A percentile compares a stretch with the other conserved stretches of the same genome.
These are phyloP conservation scores for Dactylella cylindrospora DNA, from an alignment of 2,329 filamentous ascomycete species.

Conservation along the genomic window DNA sequence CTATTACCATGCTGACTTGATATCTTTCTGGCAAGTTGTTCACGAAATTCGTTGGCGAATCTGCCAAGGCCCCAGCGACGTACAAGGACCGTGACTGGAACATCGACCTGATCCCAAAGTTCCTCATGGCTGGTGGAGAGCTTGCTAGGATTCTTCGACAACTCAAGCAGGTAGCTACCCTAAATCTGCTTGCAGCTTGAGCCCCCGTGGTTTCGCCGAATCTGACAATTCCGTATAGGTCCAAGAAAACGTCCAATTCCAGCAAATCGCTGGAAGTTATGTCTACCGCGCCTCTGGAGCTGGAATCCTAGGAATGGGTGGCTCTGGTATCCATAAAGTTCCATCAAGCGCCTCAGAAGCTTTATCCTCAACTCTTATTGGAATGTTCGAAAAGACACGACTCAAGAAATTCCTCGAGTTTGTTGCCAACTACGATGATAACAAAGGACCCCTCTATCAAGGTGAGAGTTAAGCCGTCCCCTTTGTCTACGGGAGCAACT, in stretches of 20 bases:
- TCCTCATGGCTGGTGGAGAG: constrained; percentile 97
- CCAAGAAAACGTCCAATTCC: constrained; percentile 44
- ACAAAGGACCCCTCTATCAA: constrained; percentile 21
- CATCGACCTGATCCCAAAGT: constrained; percentile 96
- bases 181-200: neutral
- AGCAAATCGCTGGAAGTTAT: constrained; percentile 76
- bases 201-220: neutral
- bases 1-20: constrained; percentile 50
- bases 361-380: constrained; percentile 90
- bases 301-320: constrained; percentile 13
- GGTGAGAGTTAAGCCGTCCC: constrained; percentile 13
- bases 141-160: constrained; percentile 96
- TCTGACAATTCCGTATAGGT: constrained; percentile 12
- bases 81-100: constrained; percentile 65
- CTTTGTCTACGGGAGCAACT: too few relatives aligned
- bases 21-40: constrained; percentile 30
- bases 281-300: constrained; percentile 83
- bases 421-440: constrained; percentile 47
- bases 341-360: constrained; percentile 90
- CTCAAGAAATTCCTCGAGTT: constrained; percentile 71
- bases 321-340: constrained; percentile 64
- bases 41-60: constrained; percentile 23
- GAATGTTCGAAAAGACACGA: constrained; percentile 93
- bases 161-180: constrained; percentile 70
- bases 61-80: constrained; percentile 16